Base-by-base conservation (phyloP, 805 yeast genomes). In the Spathaspora hagerdaliae region DNA sequence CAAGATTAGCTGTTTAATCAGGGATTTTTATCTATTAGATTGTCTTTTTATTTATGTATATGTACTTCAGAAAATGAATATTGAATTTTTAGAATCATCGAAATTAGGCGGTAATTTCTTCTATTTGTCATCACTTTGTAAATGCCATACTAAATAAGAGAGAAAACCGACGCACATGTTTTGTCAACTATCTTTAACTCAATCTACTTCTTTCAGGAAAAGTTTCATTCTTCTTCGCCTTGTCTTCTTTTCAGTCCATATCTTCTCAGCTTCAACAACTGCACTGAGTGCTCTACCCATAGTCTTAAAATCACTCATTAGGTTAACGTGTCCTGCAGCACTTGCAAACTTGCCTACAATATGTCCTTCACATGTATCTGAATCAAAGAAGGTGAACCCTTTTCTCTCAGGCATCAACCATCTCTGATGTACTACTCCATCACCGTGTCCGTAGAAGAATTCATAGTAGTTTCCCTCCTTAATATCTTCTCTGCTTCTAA, bases 381-480 rank as follows among this genome's bases (percentile, higher is more conserved):
- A 51, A 47, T 71, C 58, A 44, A 56, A 64, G n/a, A 51, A 47
- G 1, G 45, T 35, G 57, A 85, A 89, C 0, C 92, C 95, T 50
- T 75, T 74, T 36, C 67, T 66, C 52, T 85, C 87, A 0, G 97
- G 97, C 79, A 90, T 78, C 41, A 87, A 64, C 85, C 90, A 85
- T 51, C 79, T 79, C 52, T 85, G 87, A 63, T 87, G 87, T 1
- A 88, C 88, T 14, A 91, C 97, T 37, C 97, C 97, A 61, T 91
- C 97, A 12, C 97, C 97, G 5, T 88, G 87, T 0, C 96, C 96
- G 56, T 87, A 90, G 54, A 77, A 80, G 55, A 88, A 85, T 54
- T 87, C 83, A 51, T 77, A 81, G 65, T 86, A 90, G 51, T 80
- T 77, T 3, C 96, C 96, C 35, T 76, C 73, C 46, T 67, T 74